Base-by-base conservation (phyloP, 441 rosid genomes). In the Gossypium gossypioides region DNA sequence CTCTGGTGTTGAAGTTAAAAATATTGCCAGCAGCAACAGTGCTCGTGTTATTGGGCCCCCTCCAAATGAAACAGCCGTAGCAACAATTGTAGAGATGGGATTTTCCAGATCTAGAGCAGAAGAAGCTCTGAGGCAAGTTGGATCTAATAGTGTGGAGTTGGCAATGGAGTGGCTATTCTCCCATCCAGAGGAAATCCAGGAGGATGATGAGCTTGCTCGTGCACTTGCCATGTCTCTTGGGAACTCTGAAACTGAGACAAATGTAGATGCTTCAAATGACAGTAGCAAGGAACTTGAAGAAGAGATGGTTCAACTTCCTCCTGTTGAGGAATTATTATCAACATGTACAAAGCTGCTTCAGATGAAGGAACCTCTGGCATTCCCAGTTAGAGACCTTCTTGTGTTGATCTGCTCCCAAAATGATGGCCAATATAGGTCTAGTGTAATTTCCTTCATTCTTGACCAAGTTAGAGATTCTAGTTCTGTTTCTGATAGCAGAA, bases 121-220 rank as follows among this genome's bases (percentile, higher is more conserved):
- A 82, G 99, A 92, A 82, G 98, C 99, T 70, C 80, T 95, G 75
- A 89, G 99, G 84, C 99, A 89, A 76, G 96, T 95, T 74, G 96
- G 93, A 73, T 88, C 96, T 56, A 89, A 88, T 75, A 92, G 97
- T 79, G 98, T 95, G 78, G 99, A 95, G 80, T 78, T 92, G 85
- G 99, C 99, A 67, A 95, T 88, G 96, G 99, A 95, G 82, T 92
- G 99, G 99, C 81, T 95, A 75, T 92, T 87, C 81, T 85, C 99
- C 75, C 98, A 92, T 82, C 91, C 90, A 3, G 99, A 92, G 82
- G 99, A 95, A 84, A 60, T 79, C 76, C 96, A 76, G 80, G 99
- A 95, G 83, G 99, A 95, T 76, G 99, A 95, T 84, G 98, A 95
- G 78, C 95, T 95, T 85, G 96, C 98, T 58, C 97, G 97, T 27